These are phyloP conservation scores for Fistulifera pelliculosa DNA, from an alignment of 108 stramenopile genomes.

Conservation along the genomic window DNA sequence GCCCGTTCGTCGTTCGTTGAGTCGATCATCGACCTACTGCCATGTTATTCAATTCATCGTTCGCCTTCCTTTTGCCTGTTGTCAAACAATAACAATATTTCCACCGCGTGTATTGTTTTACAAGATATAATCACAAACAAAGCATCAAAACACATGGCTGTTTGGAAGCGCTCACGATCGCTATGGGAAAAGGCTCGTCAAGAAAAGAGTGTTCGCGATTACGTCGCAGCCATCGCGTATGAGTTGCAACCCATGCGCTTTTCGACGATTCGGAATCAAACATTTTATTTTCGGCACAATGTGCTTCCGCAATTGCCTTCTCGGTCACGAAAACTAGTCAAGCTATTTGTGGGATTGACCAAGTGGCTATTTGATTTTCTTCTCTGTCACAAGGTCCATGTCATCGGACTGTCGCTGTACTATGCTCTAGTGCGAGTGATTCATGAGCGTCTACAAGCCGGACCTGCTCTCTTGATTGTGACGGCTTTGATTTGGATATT, in stretches of 20 bases:
- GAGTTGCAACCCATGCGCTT: slow-evolving; percentile 72
- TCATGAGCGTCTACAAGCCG: slow-evolving; percentile 37
- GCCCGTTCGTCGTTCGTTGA: too few relatives aligned
- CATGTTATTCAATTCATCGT: too few relatives aligned
- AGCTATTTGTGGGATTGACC: neutral
- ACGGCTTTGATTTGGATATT: slow-evolving; percentile 48
- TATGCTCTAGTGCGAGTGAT: slow-evolving; percentile 27
- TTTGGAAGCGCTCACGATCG: slow-evolving; percentile 30
- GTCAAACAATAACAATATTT: too few relatives aligned
- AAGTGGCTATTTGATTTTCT: neutral
- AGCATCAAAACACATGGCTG: neutral
- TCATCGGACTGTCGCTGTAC: slow-evolving; percentile 18
- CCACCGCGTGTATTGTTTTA: too few relatives aligned
- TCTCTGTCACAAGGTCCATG: too few relatives aligned
- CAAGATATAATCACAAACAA: too few relatives aligned
- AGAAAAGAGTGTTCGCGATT: neutral
- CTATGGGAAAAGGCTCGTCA: slow-evolving; percentile 45
- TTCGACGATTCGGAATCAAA: slow-evolving; percentile 1
- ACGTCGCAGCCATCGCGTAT: slow-evolving; percentile 43
- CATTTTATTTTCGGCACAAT: neutral
- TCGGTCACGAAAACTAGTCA: too few relatives aligned
- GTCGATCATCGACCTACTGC: too few relatives aligned
- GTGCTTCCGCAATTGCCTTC: neutral
- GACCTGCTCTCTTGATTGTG: slow-evolving; percentile 57
- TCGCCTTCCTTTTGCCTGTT: too few relatives aligned